Evolutionary conservation across 495 filamentous ascomycete genomes (phyloP), one percentile per base, ranked within the genome.

Genomic region (Lepidopterella palustris): DNA sequence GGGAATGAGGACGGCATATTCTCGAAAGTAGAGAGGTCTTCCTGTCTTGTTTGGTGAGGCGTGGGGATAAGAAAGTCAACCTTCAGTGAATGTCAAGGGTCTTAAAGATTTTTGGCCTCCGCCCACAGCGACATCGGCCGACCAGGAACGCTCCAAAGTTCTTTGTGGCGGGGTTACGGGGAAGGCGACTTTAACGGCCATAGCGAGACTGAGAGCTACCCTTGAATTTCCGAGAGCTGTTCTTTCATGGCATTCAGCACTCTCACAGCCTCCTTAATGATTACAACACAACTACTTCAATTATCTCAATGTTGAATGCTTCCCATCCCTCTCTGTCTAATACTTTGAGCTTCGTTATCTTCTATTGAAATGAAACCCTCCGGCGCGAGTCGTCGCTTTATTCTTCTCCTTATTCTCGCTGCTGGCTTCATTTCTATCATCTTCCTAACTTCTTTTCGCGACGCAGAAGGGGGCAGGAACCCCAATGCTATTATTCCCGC

Each of bases 1-100:
- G 92, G 92, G 68, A 95, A 96, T 5, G 54, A 23, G 31, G n/a
- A 21, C 52, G 76, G 59, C 69, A 55, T 54, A 21, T 24, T 27
- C 5, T 28, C 26, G 8, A 18, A 32, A 21, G 20, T n/a, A 5
- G 27, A 6, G 27, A 9, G 11, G 24, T 31, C 10, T 27, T 13
- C 35, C n/a, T 32, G 35, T 28, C 5, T 5, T 31, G 35, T 42
- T 3, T 13, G 13, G 10, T 42, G 35, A 42, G 10, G 13, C 2
- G 3, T 42, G 3, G 35, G 10, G 35, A 18, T 42, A 42, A 10
- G 9, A 42, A 18, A 42, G 18, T 42, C 13, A 42, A 18, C n/a
- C n/a, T 42, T 11, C 35, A 42, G 35, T 3, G 35, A n/a, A n/a
- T n/a, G n/a, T n/a, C n/a, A n/a, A n/a, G n/a, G n/a, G n/a, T n/a